These are phyloP conservation scores for Penicillium macrosclerotiorum DNA, from an alignment of 495 filamentous ascomycete genomes.

Conservation along the genomic window DNA sequence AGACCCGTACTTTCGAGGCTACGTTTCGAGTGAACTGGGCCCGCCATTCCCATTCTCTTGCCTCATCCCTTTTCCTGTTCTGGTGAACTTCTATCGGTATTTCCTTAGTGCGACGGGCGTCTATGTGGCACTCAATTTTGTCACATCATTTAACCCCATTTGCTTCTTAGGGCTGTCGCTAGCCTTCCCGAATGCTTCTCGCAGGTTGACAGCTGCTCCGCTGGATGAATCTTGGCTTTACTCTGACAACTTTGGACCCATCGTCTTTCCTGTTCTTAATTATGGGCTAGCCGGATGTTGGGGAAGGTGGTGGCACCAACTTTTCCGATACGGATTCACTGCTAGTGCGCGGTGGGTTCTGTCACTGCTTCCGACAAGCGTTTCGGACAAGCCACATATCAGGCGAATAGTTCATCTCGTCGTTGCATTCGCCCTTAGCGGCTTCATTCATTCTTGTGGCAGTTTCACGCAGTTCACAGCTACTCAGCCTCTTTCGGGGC, in stretches of 20 bases:
- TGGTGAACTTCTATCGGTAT: constrained; percentile 49
- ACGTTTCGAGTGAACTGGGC: constrained; percentile 27
- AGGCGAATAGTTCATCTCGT: constrained; percentile 31
- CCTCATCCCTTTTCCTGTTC: constrained; percentile 31
- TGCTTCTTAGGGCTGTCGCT: constrained; percentile 56
- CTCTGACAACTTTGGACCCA: constrained; percentile 59
- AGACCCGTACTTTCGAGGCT: constrained; percentile 72
- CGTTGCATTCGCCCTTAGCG: constrained; percentile 58
- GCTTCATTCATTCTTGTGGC: constrained; percentile 57
- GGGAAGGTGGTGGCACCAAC: constrained; percentile 87
- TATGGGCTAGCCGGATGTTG: constrained; percentile 73
- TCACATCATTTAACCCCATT: constrained; percentile 55
- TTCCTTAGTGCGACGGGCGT: constrained; percentile 49
- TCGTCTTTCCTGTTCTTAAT: constrained; percentile 52
- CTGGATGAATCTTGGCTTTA: constrained; percentile 64
- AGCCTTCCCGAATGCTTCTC: constrained; percentile 36
- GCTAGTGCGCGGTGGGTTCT: constrained; percentile 53
- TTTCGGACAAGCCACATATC: constrained; percentile 11
- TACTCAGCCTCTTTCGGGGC: constrained; percentile 38
- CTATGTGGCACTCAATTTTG: constrained; percentile 50
- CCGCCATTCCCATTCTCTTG: constrained; percentile 46
- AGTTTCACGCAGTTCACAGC: constrained; percentile 50
- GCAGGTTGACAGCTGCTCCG: constrained; percentile 38
- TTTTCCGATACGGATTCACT: constrained; percentile 71
- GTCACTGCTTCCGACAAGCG: constrained; percentile 27